Conservation (phyloP, 306 rosid species). For the Inga oerstediana region DNA sequence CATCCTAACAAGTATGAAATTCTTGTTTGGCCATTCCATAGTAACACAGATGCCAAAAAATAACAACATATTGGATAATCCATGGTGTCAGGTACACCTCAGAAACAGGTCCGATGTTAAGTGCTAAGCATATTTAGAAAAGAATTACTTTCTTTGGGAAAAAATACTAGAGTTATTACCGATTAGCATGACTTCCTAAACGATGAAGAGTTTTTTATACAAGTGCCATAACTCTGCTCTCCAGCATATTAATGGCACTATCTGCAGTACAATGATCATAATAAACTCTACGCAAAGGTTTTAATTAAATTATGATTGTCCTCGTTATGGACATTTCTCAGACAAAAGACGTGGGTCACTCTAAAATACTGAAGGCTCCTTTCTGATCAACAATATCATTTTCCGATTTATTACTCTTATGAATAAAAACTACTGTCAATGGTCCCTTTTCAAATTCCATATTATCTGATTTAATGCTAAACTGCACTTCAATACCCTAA, state of each 20-base stretch:
- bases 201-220: background rate
- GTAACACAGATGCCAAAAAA: background rate
- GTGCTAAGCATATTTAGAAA: background rate
- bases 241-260: background rate
- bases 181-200: background rate
- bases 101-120: background rate
- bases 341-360: background rate
- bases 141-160: conserved; percentile 11
- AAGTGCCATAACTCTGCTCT: conserved; percentile 11
- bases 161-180: conserved; percentile 7
- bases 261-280: background rate
- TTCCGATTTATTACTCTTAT: background rate
- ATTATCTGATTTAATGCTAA: background rate
- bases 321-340: conserved; percentile 3
- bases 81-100: background rate
- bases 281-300: background rate
- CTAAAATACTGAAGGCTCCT: background rate
- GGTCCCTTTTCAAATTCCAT: background rate
- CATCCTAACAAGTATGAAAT: conserved; percentile 11
- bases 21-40: background rate
- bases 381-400: background rate
- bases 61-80: background rate
- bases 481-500: background rate
- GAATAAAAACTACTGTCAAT: background rate
- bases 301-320: conserved; percentile 4